Conservation (phyloP, 2,329 filamentous ascomycete species). For the Didymellaceae sp. region DNA sequence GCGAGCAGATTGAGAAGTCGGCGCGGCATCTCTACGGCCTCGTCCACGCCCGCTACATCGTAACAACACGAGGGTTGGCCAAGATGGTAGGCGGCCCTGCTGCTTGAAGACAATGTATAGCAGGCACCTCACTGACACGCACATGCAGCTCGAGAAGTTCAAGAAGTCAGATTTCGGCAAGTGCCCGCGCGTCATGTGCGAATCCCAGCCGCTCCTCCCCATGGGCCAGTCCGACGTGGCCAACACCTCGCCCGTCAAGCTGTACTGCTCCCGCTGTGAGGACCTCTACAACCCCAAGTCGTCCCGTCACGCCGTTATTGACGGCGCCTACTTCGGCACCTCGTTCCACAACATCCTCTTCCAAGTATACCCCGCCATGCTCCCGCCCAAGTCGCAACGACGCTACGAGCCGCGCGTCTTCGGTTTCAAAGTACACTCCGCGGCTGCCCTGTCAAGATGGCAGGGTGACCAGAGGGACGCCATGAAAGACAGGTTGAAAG, state of each 20-base stretch:
- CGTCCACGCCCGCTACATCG: slow-evolving; percentile 95
- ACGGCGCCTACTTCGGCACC: slow-evolving; percentile 97
- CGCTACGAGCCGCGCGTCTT: slow-evolving; percentile 91
- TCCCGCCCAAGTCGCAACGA: slow-evolving; percentile 83
- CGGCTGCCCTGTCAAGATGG: slow-evolving; percentile 88
- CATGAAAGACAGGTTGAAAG: slow-evolving; percentile 78
- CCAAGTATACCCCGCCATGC: slow-evolving; percentile 92
- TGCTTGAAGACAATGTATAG: too few relatives aligned
- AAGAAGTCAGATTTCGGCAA: slow-evolving; percentile 98
- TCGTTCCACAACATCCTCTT: slow-evolving; percentile 99
- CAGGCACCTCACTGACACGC: slow-evolving; percentile 24
- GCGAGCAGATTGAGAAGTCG: slow-evolving; percentile 97
- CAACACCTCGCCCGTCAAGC: slow-evolving; percentile 88
- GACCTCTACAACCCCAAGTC: slow-evolving; percentile 99
- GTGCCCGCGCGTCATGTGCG: slow-evolving; percentile 94
- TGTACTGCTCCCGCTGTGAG: slow-evolving; percentile 97
- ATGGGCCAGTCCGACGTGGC: slow-evolving; percentile 93
- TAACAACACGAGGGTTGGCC: slow-evolving; percentile 88
- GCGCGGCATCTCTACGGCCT: slow-evolving; percentile 94
- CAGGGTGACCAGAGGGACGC: slow-evolving; percentile 81
- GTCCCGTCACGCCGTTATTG: slow-evolving; percentile 90
- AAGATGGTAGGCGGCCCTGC: slow-evolving; percentile 96
- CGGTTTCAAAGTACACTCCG: slow-evolving; percentile 93
- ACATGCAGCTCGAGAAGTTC: slow-evolving; percentile 87
- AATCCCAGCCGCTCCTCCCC: slow-evolving; percentile 89